Evolutionary conservation across 164 flowering plant genomes (phyloP).

Genomic region (Kalanchoe fedtschenkoi): DNA sequence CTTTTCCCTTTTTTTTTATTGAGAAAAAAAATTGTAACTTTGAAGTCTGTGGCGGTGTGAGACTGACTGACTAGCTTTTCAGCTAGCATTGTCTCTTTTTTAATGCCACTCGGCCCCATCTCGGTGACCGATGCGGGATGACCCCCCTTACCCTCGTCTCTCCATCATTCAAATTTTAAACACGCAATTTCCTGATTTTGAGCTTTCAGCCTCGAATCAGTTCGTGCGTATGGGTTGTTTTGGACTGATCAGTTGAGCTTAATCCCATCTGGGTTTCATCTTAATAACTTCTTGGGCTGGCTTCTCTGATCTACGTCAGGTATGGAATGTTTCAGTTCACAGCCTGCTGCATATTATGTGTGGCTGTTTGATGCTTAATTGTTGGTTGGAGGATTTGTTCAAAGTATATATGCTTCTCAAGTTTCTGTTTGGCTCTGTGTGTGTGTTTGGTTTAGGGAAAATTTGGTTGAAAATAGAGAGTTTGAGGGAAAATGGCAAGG

Average conservation of each 20-base stretch:
- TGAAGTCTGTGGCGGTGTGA: not conserved
- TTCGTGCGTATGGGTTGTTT: not conserved
- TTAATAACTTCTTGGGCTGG: not conserved
- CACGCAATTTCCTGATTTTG: not conserved
- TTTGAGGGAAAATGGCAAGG: no score
- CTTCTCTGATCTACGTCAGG: not conserved
- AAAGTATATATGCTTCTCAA: not conserved
- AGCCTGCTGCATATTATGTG: no score
- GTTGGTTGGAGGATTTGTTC: not conserved
- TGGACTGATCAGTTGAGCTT: not conserved
- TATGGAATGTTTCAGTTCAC: no score
- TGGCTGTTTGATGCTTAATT: no score
- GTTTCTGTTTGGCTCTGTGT: not conserved
- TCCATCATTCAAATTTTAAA: not conserved
- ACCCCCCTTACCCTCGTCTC: not conserved
- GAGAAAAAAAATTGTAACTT: not conserved
- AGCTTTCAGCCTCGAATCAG: not conserved
- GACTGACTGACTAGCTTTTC: not conserved
- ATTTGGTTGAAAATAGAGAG: no score
- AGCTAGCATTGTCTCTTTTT: not conserved
- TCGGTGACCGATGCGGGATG: not conserved
- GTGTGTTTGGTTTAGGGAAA: no score
- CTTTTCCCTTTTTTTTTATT: no score
- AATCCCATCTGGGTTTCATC: conserved; percentile 4
- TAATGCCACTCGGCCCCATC: not conserved